Evolutionary conservation across 208 protist species (phyloP).

Genomic region (Phytomonas francai): DNA sequence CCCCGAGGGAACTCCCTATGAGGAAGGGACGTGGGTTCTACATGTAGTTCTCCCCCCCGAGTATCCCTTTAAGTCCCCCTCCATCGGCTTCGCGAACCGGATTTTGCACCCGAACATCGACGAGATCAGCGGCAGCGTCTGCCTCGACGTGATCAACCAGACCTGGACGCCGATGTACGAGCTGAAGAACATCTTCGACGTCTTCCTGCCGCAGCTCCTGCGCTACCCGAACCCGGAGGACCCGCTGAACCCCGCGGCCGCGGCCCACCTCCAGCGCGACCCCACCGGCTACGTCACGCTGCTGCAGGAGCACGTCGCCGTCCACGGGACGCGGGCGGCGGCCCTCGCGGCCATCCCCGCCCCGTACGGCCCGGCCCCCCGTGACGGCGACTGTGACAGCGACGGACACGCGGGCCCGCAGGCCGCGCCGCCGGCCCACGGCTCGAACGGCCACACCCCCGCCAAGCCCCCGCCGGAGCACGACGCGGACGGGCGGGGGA

Average conservation of each 20-base stretch:
- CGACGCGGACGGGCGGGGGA: neutral
- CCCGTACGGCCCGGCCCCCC: constrained; percentile 20
- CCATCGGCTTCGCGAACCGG: constrained; percentile 96
- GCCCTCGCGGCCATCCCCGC: constrained; percentile 35
- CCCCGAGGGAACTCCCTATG: constrained; percentile 95
- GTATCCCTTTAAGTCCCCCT: constrained; percentile 98
- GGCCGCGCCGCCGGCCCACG: neutral
- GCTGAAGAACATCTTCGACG: constrained; percentile 90
- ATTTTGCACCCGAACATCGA: constrained; percentile 99
- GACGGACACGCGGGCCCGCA: constrained; percentile 9
- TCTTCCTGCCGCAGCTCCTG: constrained; percentile 97
- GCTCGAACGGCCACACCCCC: neutral
- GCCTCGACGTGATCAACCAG: constrained; percentile 99
- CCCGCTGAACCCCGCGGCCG: constrained; percentile 95
- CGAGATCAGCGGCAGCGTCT: constrained; percentile 96
- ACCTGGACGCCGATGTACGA: constrained; percentile 99
- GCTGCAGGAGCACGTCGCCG: constrained; percentile 61
- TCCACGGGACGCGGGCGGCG: constrained; percentile 47
- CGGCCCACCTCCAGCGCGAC: constrained; percentile 87
- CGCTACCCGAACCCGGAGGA: constrained; percentile 97
- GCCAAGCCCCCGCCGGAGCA: neutral
- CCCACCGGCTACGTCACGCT: constrained; percentile 62
- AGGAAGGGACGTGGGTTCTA: constrained; percentile 95
- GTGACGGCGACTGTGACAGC: constrained; percentile 11
- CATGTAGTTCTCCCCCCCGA: constrained; percentile 93